Evolutionary conservation across 805 yeast genomes (phyloP).

Genomic region (Barnettozyma wickerhamii): DNA sequence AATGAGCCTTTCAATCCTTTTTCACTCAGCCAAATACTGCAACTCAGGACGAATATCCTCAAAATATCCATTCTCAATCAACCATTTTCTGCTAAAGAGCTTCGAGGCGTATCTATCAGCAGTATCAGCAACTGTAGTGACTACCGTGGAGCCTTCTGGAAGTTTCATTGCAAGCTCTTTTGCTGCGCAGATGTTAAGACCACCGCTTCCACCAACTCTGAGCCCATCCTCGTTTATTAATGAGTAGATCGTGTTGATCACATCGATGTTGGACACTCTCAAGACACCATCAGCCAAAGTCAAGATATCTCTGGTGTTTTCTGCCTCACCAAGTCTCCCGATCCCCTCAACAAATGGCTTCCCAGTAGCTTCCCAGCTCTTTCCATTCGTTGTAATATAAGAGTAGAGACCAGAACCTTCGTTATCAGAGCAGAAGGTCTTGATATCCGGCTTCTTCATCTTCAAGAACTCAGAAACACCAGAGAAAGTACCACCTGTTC

Average conservation of each 20-base stretch:
- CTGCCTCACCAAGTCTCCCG: constrained; percentile 20
- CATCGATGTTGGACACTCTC: constrained; percentile 17
- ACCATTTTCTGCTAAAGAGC: constrained; percentile 19
- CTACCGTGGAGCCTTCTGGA: constrained; percentile 25
- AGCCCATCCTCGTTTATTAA: constrained; percentile 15
- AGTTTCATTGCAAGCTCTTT: constrained; percentile 15
- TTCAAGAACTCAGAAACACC: constrained; percentile 67
- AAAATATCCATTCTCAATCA: constrained; percentile 19
- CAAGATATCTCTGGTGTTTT: constrained; percentile 18
- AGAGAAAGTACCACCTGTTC: constrained; percentile 84
- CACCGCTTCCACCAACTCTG: constrained; percentile 23
- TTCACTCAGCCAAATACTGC: constrained; percentile 16
- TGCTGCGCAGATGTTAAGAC: constrained; percentile 23
- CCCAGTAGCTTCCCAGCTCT: constrained; percentile 22
- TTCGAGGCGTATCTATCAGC: constrained; percentile 23
- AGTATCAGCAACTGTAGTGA: constrained; percentile 24
- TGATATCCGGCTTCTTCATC: constrained; percentile 35
- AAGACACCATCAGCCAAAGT: constrained; percentile 16
- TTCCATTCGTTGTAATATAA: constrained; percentile 17
- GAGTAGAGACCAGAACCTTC: constrained; percentile 67
- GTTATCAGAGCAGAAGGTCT: constrained; percentile 68
- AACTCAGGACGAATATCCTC: constrained; percentile 18
- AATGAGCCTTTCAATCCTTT: no score
- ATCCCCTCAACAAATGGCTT: constrained; percentile 24
- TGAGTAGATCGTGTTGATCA: constrained; percentile 16